Base-by-base conservation (phyloP, 441 rosid species). In the Erodium moschatum region DNA sequence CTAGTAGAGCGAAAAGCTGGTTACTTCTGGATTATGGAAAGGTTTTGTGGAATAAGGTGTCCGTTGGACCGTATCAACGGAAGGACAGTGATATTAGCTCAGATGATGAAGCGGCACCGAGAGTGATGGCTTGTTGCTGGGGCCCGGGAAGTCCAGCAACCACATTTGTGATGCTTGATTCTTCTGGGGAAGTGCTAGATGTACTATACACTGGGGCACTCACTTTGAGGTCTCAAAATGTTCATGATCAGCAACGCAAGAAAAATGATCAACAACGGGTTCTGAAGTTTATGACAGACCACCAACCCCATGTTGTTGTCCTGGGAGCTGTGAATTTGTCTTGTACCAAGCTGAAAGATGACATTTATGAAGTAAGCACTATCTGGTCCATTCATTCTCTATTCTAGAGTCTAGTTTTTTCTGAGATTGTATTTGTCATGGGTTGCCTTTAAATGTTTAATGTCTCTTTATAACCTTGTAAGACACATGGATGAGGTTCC, bases 51-150 rank as follows among this genome's bases (percentile, higher is more conserved):
- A 80, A 81, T 78, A 95, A 90, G 77, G 96, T 92, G 63, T 91
- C 95, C 50, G 84, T 90, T 18, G 91, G 97, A 64, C 96, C 98
- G 52, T 95, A 84, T 76, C 92, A 83, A 68, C 83, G 89, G 75
- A 91, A 91, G 82, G 92, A 89, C 67, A 86, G 74, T 77, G 97
- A 89, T 81, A 77, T 82, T 71, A 78, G 80, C 72, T 82, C 92
- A n/a, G 97, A 91, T 64, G 99, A 91, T 70, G 98, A 95, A 76
- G 85, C 90, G 76, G 90, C 95, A 56, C 97, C 95, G 2, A 87
- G 97, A 78, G 99, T 94, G 72, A 86, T 94, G 97, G 97, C 97
- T 50, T 92, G 97, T 79, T 91, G 97, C 77, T 95, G 99, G 99
- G 97, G 97, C 66, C 96, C 99, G 69, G 97, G 97, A 67, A 90